These are phyloP conservation scores for Knufia petricola DNA, from an alignment of 2,329 filamentous ascomycete species.

Conservation along the genomic window DNA sequence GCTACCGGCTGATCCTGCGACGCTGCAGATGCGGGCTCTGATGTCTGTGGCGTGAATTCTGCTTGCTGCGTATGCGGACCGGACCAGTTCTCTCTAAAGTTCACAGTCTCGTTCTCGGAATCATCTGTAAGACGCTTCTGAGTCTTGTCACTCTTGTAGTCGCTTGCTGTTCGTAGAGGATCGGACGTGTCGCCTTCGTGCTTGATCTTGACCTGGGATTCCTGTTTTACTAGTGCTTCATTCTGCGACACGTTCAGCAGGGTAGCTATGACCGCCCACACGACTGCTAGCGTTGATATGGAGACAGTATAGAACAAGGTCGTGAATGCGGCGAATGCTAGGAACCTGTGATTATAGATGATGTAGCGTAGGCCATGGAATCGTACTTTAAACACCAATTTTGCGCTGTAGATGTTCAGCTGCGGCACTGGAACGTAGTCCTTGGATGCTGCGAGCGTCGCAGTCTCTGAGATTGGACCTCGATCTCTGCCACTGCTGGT, in stretches of 20 bases:
- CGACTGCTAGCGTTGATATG: conserved; percentile 54
- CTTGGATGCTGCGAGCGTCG: conserved; percentile 23
- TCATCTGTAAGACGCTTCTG: conserved; percentile 14
- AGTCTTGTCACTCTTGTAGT: conserved; percentile 14
- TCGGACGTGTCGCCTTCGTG: conserved; percentile 7
- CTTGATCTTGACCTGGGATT: conserved; percentile 5
- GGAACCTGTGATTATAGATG: conserved; percentile 74
- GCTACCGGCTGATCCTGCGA: conserved; percentile 1
- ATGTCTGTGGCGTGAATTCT: neutral
- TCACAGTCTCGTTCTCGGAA: conserved; percentile 29
- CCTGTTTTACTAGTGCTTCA: neutral
- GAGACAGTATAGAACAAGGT: conserved; percentile 67
- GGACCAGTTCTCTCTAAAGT: conserved; percentile 41
- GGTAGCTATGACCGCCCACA: conserved; percentile 48
- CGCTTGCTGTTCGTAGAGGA: conserved; percentile 1
- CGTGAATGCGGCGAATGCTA: conserved; percentile 60
- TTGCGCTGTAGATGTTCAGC: conserved; percentile 65
- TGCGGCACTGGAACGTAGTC: neutral
- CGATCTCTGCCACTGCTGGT: conserved; percentile 48
- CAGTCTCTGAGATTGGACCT: conserved; percentile 58
- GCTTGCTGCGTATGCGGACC: conserved; percentile 33
- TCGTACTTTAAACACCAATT: conserved; percentile 61
- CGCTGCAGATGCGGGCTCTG: neutral
- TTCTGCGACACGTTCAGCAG: conserved; percentile 24
- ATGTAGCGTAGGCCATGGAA: conserved; percentile 66